Conservation (phyloP, 306 rosid genomes). For the Cucumis cinereus region DNA sequence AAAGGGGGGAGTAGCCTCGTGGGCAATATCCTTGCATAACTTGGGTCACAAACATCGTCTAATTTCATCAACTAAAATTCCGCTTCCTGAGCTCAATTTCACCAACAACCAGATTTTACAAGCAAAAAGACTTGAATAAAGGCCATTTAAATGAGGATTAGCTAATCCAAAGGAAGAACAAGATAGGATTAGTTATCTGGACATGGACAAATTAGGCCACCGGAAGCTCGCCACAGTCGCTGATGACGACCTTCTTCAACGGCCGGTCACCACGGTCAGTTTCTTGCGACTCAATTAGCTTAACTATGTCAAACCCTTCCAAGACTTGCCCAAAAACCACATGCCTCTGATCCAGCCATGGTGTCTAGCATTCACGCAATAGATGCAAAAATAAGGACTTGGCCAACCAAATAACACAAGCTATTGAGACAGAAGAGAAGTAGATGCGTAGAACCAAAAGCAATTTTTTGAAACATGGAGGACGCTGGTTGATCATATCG, state of each 20-base stretch:
- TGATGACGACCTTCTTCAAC: slow-evolving; percentile 68
- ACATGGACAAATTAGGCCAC: slow-evolving; percentile 29
- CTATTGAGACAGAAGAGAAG: not conserved
- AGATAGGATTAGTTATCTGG: not conserved
- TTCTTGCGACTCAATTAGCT: slow-evolving; percentile 66
- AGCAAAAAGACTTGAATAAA: slow-evolving; percentile 1
- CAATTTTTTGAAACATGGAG: not conserved
- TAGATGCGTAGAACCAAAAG: not conserved
- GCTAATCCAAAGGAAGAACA: slow-evolving; percentile 9
- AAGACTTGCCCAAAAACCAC: slow-evolving; percentile 97
- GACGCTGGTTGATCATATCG: not conserved
- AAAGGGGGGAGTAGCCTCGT: not conserved
- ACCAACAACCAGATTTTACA: not conserved
- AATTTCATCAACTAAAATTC: slow-evolving; percentile 1
- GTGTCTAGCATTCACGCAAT: slow-evolving; percentile 50
- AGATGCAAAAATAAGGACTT: slow-evolving; percentile 4
- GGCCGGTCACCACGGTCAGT: slow-evolving; percentile 96
- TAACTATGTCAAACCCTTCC: slow-evolving; percentile 83
- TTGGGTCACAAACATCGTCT: not conserved
- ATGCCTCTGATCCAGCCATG: slow-evolving; percentile 89
- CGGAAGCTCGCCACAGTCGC: slow-evolving; percentile 82
- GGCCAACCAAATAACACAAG: not conserved
- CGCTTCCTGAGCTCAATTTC: slow-evolving; percentile 3
- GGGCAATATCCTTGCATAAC: not conserved
- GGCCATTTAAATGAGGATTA: slow-evolving; percentile 2